Evolutionary conservation across 139 green algal species (phyloP).

Genomic region (Coccomyxa sp.): DNA sequence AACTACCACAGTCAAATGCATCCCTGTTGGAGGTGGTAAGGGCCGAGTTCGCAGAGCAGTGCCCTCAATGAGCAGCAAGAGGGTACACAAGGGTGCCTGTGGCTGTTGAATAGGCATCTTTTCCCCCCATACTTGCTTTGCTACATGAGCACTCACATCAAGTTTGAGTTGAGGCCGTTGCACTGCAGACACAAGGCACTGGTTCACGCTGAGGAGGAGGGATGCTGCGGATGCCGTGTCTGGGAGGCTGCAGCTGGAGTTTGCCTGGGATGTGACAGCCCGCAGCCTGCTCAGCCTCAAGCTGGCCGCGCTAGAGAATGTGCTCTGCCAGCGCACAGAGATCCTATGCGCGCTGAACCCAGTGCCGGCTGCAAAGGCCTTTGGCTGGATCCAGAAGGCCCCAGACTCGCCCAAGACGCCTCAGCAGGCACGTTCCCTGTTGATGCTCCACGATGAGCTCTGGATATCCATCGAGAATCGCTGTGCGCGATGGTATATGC

Average conservation of each 20-base stretch:
- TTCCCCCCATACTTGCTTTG: too few species aligned
- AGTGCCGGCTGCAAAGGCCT: background rate
- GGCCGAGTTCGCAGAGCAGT: too few species aligned
- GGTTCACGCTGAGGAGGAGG: slow-evolving; percentile 47
- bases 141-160: too few species aligned
- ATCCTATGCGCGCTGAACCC: slow-evolving; percentile 28
- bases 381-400: background rate
- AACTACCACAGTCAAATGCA: too few species aligned
- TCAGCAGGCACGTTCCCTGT: background rate
- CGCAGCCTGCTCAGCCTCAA: slow-evolving; percentile 69
- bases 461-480: background rate
- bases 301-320: slow-evolving; percentile 58
- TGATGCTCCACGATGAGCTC: too few species aligned
- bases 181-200: slow-evolving; percentile 27
- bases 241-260: slow-evolving; percentile 46
- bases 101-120: too few species aligned
- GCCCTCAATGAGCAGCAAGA: too few species aligned
- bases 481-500: background rate
- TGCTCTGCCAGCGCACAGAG: slow-evolving; percentile 64
- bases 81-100: too few species aligned
- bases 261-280: slow-evolving; percentile 73
- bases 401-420: background rate
- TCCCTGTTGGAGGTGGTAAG: too few species aligned
- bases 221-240: slow-evolving; percentile 34
- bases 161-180: too few species aligned